phyloP scores from a whole-genome alignment of 768 basidiomycete species.

The Termitomyces sp. region DNA sequence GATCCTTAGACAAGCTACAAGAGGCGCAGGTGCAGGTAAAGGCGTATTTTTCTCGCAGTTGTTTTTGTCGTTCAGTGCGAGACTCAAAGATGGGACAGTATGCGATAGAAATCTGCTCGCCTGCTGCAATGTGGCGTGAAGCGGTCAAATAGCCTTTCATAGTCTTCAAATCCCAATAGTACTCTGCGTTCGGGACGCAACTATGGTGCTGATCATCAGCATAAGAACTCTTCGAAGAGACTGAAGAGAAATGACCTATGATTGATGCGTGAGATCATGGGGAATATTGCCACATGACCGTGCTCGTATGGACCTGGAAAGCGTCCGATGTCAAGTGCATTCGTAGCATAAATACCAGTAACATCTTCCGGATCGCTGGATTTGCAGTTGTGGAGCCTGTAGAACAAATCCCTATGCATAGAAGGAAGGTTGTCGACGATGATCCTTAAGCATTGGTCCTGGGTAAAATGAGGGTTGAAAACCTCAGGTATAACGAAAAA shows the following conservation, averaged over 20 bases:
- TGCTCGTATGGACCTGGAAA: constrained; percentile 12
- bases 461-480: background rate
- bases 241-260: constrained; percentile 10
- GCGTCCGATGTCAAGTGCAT: constrained; percentile 6
- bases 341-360: constrained; percentile 8
- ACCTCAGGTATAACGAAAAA: background rate
- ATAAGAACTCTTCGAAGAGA: background rate
- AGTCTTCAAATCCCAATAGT: constrained; percentile 8
- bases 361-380: background rate
- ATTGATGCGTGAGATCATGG: constrained; percentile 7
- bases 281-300: background rate
- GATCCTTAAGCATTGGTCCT: background rate
- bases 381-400: constrained; percentile 11
- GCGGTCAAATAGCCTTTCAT: constrained; percentile 7
- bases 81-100: constrained; percentile 1
- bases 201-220: constrained; percentile 2
- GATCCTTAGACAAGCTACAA: constrained; percentile 9
- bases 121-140: constrained; percentile 11
- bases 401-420: no score
- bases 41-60: constrained; percentile 5
- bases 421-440: background rate
- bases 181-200: constrained; percentile 11
- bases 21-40: constrained; percentile 14
- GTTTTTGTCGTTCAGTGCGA: constrained; percentile 6
- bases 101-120: constrained; percentile 13